phyloP scores from a whole-genome alignment of 768 basidiomycete genomes.

The Boletus tomentosulus region DNA sequence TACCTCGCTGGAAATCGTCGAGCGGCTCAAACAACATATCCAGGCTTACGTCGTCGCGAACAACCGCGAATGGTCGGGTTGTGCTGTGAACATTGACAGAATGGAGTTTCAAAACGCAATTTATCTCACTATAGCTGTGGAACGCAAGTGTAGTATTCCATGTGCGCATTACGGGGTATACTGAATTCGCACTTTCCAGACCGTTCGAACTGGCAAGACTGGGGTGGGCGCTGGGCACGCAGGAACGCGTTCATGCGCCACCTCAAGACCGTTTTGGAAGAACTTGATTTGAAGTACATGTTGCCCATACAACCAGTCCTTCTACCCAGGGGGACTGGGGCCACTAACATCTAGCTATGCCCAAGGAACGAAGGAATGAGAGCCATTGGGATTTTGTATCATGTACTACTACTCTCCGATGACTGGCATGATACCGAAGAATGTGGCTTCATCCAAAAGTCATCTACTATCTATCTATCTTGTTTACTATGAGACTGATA shows the following conservation, averaged over 20 bases:
- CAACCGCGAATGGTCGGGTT: conserved; percentile 69
- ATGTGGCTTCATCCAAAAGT: not conserved
- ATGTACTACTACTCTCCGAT: not conserved
- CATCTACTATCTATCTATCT: not conserved
- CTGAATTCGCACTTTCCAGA: conserved; percentile 37
- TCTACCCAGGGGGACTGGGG: conserved; percentile 32
- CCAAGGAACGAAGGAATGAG: not conserved
- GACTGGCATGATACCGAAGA: not conserved
- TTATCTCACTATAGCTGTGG: conserved; percentile 60
- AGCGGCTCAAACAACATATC: conserved; percentile 58
- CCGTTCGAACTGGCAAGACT: conserved; percentile 83
- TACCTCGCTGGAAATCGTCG: conserved; percentile 67
- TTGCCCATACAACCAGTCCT: conserved; percentile 72
- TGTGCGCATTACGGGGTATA: not conserved
- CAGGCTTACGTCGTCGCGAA: conserved; percentile 58
- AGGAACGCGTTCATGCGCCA: conserved; percentile 74
- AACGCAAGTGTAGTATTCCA: conserved; percentile 46
- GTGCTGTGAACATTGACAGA: conserved; percentile 65
- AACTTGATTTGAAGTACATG: conserved; percentile 66
- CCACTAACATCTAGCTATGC: not conserved
- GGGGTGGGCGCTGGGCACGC: conserved; percentile 76
- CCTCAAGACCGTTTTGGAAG: conserved; percentile 66
- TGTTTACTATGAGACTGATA: not conserved
- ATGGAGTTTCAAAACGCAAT: conserved; percentile 79
- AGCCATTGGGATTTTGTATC: not conserved